phyloP scores from a whole-genome alignment of 768 basidiomycete species.

The Fomitopsis serialis region DNA sequence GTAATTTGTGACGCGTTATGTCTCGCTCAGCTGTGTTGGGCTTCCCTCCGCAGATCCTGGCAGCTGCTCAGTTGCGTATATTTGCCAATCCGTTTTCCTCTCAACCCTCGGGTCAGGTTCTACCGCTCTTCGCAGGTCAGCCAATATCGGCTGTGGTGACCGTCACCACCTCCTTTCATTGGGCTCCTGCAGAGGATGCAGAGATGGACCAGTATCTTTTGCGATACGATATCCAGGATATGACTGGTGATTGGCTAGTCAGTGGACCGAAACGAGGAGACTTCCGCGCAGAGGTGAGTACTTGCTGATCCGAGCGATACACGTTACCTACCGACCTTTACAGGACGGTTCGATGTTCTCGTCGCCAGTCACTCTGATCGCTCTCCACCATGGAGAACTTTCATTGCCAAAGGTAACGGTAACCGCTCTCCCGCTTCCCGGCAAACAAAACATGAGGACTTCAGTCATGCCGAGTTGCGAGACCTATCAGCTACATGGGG shows the following conservation, averaged over 20 bases:
- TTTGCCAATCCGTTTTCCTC: slow-evolving; percentile 37
- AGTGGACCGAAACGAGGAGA: slow-evolving; percentile 86
- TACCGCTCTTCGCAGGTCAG: slow-evolving; percentile 77
- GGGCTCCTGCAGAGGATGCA: slow-evolving; percentile 48
- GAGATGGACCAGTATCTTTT: slow-evolving; percentile 44
- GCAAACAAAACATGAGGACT: slow-evolving; percentile 51
- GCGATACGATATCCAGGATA: slow-evolving; percentile 79
- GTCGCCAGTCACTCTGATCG: slow-evolving; percentile 73
- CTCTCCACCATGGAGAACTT: slow-evolving; percentile 79
- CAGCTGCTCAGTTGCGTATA: slow-evolving; percentile 49
- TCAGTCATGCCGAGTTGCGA: slow-evolving; percentile 62
- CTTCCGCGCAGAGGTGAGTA: slow-evolving; percentile 66
- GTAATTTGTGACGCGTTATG: slow-evolving; percentile 1
- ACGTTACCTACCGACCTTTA: background rate
- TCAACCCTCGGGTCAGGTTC: slow-evolving; percentile 2
- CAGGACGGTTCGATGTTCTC: slow-evolving; percentile 61
- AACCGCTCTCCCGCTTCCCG: slow-evolving; percentile 48
- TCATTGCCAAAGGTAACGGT: slow-evolving; percentile 70
- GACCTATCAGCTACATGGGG: slow-evolving; percentile 81
- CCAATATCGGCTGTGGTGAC: slow-evolving; percentile 66
- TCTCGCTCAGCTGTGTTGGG: background rate
- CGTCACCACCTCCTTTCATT: slow-evolving; percentile 72
- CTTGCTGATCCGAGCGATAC: background rate
- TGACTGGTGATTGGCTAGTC: slow-evolving; percentile 82
- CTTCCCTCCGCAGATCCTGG: slow-evolving; percentile 48